A percentile compares a stretch with the other conserved stretches of the same genome.
Evolutionary conservation across 2,329 filamentous ascomycete species (phyloP).

Genomic region (Zymoseptoria passerinii): DNA sequence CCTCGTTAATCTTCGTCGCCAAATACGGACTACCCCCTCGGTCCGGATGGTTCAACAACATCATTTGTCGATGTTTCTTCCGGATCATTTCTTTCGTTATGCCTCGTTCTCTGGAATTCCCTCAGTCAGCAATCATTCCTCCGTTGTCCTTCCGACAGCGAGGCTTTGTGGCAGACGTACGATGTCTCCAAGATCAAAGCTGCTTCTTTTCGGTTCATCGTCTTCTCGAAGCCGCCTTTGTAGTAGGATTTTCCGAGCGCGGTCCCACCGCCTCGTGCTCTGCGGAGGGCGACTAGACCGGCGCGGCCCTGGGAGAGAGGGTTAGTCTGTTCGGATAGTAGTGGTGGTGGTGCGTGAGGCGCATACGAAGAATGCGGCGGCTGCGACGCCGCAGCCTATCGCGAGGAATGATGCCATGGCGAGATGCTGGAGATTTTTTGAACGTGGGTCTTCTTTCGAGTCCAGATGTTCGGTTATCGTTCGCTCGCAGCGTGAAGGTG

Average conservation of each 20-base stretch:
- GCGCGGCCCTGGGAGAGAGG: constrained; percentile 67
- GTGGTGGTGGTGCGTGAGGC: constrained; percentile 1
- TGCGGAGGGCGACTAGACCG: constrained; percentile 78
- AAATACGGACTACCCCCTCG: constrained; percentile 93
- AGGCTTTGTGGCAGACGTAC: constrained; percentile 44
- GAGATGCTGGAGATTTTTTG: neutral
- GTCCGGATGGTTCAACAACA: constrained; percentile 97
- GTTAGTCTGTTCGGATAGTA: neutral
- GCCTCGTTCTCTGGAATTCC: constrained; percentile 61
- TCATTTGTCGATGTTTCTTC: constrained; percentile 89
- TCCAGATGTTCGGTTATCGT: neutral
- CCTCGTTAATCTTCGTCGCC: constrained; percentile 96
- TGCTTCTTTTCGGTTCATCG: constrained; percentile 89
- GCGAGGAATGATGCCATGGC: constrained; percentile 52
- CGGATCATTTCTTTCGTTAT: constrained; percentile 88
- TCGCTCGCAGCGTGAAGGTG: neutral
- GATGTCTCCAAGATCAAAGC: constrained; percentile 81
- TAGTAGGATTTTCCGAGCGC: constrained; percentile 87
- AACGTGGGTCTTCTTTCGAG: neutral
- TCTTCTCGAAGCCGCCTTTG: constrained; percentile 95
- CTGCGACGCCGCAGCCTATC: constrained; percentile 54
- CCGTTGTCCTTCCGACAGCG: neutral
- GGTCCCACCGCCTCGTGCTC: constrained; percentile 65
- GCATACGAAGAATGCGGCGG: constrained; percentile 57
- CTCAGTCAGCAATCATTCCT: constrained; percentile 4